Base-by-base conservation (phyloP, 2,329 filamentous ascomycete genomes). In the Claviceps fusiformis region DNA sequence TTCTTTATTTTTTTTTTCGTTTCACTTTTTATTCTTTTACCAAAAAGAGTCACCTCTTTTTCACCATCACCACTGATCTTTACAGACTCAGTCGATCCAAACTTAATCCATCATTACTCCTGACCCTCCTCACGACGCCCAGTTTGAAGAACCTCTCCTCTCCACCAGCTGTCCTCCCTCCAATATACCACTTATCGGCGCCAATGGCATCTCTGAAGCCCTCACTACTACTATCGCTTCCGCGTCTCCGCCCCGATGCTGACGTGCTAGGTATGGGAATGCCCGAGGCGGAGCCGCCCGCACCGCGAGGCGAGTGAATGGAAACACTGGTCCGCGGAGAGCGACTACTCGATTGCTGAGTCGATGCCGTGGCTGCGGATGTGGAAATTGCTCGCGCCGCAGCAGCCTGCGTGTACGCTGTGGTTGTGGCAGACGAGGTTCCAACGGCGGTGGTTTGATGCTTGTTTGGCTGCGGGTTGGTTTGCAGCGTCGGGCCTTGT, bases 71-170 rank as follows among this genome's bases (percentile, higher is more conserved):
- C 19, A 19, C 19, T 19, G 19, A 19, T 1, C 19, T 17, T 81
- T 73, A 90, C 70, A 91, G 74, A 64, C 86, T 90, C 68, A 91
- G 68, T 55, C 85, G 78, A 70, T 91, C 87, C 56, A 89, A 70
- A 62, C 86, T 90, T 62, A 90, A 68, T 46, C 86, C 77, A 65
- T 90, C 87, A 54, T 85, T 83, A 67, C 87, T 91, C 64, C 82
- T 75, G 56, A 87, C 82, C 55, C 86, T 73, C 66, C 83, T 80
- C 51, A 91, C 82, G 60, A 91, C 86, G 47, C 86, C 86, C 48
- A 91, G 72, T 71, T 89, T 89, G 69, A 90, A 91, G 71, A 89
- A 90, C 63, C 81, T 80, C 67, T 91, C 87, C 64, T 91, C 87
- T n/a, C 87, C 87, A 1, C 72, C 77, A 1, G 86, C 85, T 33